These are phyloP conservation scores for Rhizopus arrhizus DNA, from an alignment of 371 early-diverging fungal species.

Conservation along the genomic window DNA sequence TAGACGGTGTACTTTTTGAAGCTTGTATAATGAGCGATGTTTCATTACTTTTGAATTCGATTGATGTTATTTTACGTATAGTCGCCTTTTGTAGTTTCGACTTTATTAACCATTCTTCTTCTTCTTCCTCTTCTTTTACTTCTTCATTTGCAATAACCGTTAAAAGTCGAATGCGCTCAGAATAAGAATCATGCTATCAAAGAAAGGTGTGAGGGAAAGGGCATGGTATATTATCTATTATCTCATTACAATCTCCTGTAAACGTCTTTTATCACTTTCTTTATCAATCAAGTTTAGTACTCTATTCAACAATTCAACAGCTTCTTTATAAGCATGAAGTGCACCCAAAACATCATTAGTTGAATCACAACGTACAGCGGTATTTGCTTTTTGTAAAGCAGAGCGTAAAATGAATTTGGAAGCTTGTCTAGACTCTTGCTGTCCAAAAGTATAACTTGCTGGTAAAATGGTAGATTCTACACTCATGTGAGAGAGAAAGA, in stretches of 20 bases:
- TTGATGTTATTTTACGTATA: not conserved
- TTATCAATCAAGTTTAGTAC: constrained; percentile 44
- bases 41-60: not conserved
- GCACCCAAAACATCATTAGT: constrained; percentile 49
- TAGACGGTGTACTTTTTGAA: constrained; percentile 23
- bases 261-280: constrained; percentile 40
- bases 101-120: constrained; percentile 5
- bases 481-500: not conserved
- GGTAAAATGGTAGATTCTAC: constrained; percentile 7
- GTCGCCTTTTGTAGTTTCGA: not conserved
- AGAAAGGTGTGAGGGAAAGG: not conserved
- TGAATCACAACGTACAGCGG: constrained; percentile 50
- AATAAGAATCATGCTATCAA: constrained; percentile 31
- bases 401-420: constrained; percentile 46
- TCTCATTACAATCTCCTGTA: constrained; percentile 47
- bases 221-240: no score
- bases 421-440: constrained; percentile 30
- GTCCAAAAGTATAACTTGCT: not conserved
- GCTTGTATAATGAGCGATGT: constrained; percentile 10
- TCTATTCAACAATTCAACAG: constrained; percentile 41
- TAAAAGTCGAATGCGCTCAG: constrained; percentile 20
- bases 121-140: constrained; percentile 8
- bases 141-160: not conserved
- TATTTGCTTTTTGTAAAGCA: constrained; percentile 52
- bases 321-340: constrained; percentile 51